A percentile compares a stretch with the other conserved stretches of the same genome.
Evolutionary conservation across 768 basidiomycete genomes (phyloP).

Genomic region (Tremella fuciformis): DNA sequence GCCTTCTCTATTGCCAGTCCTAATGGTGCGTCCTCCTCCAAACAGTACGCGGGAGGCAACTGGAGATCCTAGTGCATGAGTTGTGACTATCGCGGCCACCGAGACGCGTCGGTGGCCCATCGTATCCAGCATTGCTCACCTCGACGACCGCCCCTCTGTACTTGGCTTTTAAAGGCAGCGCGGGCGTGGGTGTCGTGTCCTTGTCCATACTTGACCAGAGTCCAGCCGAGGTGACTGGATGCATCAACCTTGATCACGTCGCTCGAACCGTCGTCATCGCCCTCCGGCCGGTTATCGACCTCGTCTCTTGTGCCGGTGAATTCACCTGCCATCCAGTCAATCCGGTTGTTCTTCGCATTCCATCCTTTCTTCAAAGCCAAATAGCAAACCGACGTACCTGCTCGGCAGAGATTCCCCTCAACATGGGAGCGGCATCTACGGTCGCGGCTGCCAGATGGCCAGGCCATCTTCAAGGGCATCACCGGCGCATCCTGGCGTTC

Average conservation of each 20-base stretch:
- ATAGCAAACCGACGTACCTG: background rate
- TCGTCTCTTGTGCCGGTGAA: background rate
- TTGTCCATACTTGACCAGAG: conserved; percentile 31
- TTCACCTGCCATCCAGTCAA: background rate
- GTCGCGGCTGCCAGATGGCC: too few species aligned
- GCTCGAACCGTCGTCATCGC: too few species aligned
- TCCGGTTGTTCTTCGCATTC: conserved; percentile 5
- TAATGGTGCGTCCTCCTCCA: conserved; percentile 69
- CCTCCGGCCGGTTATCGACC: too few species aligned
- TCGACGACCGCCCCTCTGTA: conserved; percentile 90
- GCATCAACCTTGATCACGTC: too few species aligned
- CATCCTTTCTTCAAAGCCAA: conserved; percentile 1
- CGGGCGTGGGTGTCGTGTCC: conserved; percentile 41
- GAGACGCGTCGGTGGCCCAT: background rate
- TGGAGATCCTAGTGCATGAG: conserved; percentile 45
- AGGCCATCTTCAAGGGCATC: background rate
- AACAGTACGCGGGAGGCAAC: conserved; percentile 75
- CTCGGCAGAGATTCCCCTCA: background rate
- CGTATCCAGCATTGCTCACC: conserved; percentile 54
- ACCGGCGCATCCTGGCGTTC: conserved; percentile 17
- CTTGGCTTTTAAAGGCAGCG: conserved; percentile 52
- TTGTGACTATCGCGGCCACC: background rate
- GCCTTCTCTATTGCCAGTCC: conserved; percentile 77
- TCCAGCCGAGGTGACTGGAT: too few species aligned
- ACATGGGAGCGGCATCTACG: background rate